Base-by-base conservation (phyloP, 192 early-diverging fungal species). In the Linnemannia hyalina region DNA sequence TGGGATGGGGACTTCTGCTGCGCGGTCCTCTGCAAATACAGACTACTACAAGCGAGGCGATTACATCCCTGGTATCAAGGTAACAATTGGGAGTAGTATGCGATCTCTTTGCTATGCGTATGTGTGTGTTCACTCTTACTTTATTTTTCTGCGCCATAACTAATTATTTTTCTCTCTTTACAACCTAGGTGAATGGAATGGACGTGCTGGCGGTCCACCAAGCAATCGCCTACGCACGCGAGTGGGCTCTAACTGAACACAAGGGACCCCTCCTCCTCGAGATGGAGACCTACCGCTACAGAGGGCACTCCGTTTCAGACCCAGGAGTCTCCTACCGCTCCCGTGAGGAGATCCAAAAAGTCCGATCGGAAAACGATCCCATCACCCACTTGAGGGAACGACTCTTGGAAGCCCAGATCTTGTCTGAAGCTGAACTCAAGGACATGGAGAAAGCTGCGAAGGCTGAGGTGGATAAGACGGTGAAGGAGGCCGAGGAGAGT, bases 221-320 rank as follows among this genome's bases (percentile, higher is more conserved):
- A 83, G 96, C 96, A 6, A 92, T 91, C 80, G 88, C 89, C 47
- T 95, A 92, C 77, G 97, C 96, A 41, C 94, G 96, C 77, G 92
- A 98, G 81, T 97, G 94, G 93, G 92, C 93, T 4, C 73, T 92
- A 49, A 79, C 88, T 47, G 97, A 92, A 72, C 11, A 49, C 22
- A 94, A 97, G 65, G 98, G 98, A 6, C 97, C 98, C 23, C 84
- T 98, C 68, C 93, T 99, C 9, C 91, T 98, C 87, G 97, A 99
- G 91, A 92, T 97, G 91, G 94, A 94, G 74, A 99, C 98, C 32
- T 99, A 99, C 91, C 97, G 97, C 74, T 99, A 99, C 88, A 97
- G 97, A 81, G 98, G 98, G 42, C 98, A 99, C 95, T 99, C 98
- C 81, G 97, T 99, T 97, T 99, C 97, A 76, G 97, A 99, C 90